A percentile compares a stretch with the other conserved stretches of the same genome.
Conservation (phyloP, 805 yeast genomes). For the Pichia californica region DNA sequence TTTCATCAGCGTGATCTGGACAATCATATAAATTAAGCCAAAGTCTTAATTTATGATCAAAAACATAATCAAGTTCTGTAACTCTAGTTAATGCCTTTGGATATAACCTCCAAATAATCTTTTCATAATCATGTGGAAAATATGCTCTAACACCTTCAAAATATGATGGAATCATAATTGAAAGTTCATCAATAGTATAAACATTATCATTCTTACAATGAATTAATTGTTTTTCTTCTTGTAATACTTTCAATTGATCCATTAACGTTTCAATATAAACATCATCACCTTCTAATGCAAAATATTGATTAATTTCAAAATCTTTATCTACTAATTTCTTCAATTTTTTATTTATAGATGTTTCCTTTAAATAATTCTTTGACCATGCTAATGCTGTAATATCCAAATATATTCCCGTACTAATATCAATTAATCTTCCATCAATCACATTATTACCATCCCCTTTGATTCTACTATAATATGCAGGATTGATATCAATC, state of each 20-base stretch:
- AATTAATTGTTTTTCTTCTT: constrained; percentile 14
- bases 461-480: constrained; percentile 32
- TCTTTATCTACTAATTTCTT: constrained; percentile 15
- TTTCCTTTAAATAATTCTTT: constrained; percentile 7
- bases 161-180: constrained; percentile 46
- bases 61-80: constrained; percentile 37
- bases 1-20: constrained; percentile 16
- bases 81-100: constrained; percentile 24
- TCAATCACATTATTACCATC: constrained; percentile 48
- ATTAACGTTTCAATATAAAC: constrained; percentile 11
- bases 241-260: constrained; percentile 27
- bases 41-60: constrained; percentile 43
- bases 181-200: constrained; percentile 41
- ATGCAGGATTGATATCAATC: constrained; percentile 31
- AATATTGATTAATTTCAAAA: constrained; percentile 13
- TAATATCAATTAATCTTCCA: constrained; percentile 47
- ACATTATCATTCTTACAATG: constrained; percentile 49
- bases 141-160: constrained; percentile 53
- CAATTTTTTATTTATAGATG: constrained; percentile 4
- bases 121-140: constrained; percentile 36
- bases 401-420: constrained; percentile 42
- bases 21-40: constrained; percentile 42
- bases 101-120: constrained; percentile 45
- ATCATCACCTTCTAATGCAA: constrained; percentile 45
- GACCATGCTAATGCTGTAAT: constrained; percentile 33